Base-by-base conservation (phyloP, 305 asterid species). In the Fraxinus platypoda region DNA sequence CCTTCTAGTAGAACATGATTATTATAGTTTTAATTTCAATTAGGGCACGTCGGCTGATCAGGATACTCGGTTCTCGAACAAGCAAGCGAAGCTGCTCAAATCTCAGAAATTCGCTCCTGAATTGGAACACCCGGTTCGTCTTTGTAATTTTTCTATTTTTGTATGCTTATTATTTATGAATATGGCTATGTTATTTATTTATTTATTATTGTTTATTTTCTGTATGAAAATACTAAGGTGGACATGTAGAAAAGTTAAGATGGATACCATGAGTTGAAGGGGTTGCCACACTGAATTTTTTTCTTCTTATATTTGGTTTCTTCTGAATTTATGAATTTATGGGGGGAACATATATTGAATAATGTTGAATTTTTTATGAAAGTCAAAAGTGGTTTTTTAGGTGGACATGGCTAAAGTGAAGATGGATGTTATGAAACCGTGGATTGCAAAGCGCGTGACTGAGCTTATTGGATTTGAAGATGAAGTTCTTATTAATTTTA, bases 11-110 rank as follows among this genome's bases (percentile, higher is more conserved):
- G 28, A 17, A 7, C n/a, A 2, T 26, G 26, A 31, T 25, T 13
- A 6, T n/a, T 81, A 66, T 41, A 49, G 57, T 33, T 49, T 83
- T 26, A 35, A 17, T 82, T 76, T 68, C 77, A 72, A 75, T 59
- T 86, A 95, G 99, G 99, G 99, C 85, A 95, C 99, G 43, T 93
- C 98, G 31, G 97, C 98, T 62, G 98, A 92, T 81, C 99, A 94
- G 89, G 99, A 96, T 85, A 94, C 99, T 77, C 92, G 99, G 46
- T 96, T 95, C 90, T 95, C 98, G 87, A 96, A 96, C 92, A 94
- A 96, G 93, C 98, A 96, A 88, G 97, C 98, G 21, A 96, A 94
- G 88, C 92, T 96, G 26, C 81, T 96, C 59, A 94, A 94, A 89
- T 94, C 99, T 77, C 97, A 94, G 89, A 96, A 96, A 89, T 96